Evolutionary conservation across 2,329 filamentous ascomycete species (phyloP).

Genomic region (Beauveria sp.): DNA sequence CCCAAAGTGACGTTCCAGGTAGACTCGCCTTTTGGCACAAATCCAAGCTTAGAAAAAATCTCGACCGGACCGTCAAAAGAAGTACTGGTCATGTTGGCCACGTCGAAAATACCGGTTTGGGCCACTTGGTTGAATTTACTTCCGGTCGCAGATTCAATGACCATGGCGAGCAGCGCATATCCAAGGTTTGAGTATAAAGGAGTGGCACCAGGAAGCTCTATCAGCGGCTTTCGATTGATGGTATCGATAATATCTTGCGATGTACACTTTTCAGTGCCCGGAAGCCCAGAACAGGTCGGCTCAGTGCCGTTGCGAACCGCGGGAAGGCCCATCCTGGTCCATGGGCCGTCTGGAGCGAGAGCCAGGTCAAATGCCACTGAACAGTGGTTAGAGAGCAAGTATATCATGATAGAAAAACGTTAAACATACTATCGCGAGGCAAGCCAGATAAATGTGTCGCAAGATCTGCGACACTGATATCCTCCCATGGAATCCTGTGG

Average conservation of each 20-base stretch:
- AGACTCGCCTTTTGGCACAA: conserved; percentile 27
- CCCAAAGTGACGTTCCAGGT: conserved; percentile 28
- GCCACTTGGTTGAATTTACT: conserved; percentile 31
- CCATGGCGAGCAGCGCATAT: conserved; percentile 36
- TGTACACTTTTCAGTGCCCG: conserved; percentile 24
- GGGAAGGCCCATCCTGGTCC: conserved; percentile 26
- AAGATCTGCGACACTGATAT: conserved; percentile 37
- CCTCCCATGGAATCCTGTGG: conserved; percentile 35
- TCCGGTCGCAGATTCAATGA: conserved; percentile 36
- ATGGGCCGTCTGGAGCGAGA: conserved; percentile 19
- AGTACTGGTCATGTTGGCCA: conserved; percentile 34
- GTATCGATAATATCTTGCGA: conserved; percentile 21
- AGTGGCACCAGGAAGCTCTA: conserved; percentile 34
- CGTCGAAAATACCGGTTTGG: conserved; percentile 32
- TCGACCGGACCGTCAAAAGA: conserved; percentile 26
- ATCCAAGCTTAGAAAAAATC: conserved; percentile 21
- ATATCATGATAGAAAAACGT: background rate
- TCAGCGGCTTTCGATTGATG: conserved; percentile 25
- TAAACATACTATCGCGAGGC: conserved; percentile 24
- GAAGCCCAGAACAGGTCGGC: conserved; percentile 28
- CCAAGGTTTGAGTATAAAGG: conserved; percentile 44
- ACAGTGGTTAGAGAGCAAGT: background rate
- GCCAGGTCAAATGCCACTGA: conserved; percentile 27
- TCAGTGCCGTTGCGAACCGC: conserved; percentile 20
- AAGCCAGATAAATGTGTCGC: conserved; percentile 39